A percentile compares a stretch with the other conserved stretches of the same genome.
Evolutionary conservation across 108 stramenopile species (phyloP).

Genomic region (Nannochloropsis salina): DNA sequence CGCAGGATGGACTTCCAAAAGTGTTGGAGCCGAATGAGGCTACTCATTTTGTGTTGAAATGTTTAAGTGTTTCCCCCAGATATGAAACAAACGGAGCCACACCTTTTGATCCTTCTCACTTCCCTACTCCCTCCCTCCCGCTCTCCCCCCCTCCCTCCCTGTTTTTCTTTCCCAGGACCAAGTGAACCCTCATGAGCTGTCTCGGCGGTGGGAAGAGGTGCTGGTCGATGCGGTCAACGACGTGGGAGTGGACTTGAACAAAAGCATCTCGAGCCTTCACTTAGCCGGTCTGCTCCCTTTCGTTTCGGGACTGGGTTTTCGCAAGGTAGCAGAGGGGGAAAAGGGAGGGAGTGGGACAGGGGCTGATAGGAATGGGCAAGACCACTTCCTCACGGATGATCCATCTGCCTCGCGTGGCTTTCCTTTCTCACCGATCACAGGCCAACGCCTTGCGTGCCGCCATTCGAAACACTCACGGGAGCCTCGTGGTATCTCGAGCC

Average conservation of each 20-base stretch:
- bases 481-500: not conserved
- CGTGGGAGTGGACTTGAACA: not conserved
- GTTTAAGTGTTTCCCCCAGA: no score
- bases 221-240: not conserved
- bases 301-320: not conserved
- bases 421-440: not conserved
- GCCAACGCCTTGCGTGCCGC: not conserved
- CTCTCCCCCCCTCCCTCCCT: not conserved
- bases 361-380: not conserved
- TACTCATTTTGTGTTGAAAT: no score
- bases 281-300: not conserved
- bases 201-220: not conserved
- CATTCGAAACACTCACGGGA: not conserved
- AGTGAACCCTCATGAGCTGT: not conserved
- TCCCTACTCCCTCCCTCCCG: not conserved
- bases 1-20: no score
- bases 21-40: no score
- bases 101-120: no score
- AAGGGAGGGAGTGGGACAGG: not conserved
- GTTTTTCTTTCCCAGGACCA: not conserved
- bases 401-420: not conserved
- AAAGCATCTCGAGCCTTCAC: not conserved
- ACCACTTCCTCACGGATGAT: not conserved
- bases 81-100: no score
- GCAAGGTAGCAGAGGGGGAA: not conserved